Base-by-base conservation (phyloP, 2,329 filamentous ascomycete genomes). In the Neocatenulostroma microsporum region DNA sequence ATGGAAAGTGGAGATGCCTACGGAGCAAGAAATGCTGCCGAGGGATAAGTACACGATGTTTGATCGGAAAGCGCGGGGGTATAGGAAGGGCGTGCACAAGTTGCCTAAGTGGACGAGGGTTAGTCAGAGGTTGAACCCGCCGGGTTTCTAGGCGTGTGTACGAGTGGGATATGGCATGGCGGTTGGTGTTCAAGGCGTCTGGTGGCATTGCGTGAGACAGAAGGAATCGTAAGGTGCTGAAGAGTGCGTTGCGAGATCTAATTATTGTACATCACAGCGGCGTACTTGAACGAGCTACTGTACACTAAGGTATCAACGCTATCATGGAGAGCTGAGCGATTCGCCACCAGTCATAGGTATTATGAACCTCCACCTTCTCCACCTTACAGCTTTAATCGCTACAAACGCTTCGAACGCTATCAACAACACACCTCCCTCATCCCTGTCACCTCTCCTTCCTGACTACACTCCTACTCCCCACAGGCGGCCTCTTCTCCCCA, bases 41-140 rank as follows among this genome's bases (percentile, higher is more conserved):
- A 82, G 78, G 64, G 91, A 98, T 68, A 98, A 98, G 68, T 98
- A 98, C 68, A 94, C 86, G 19, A 82, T 98, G 56, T 98, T 96
- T 64, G 89, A 94, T 64, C 80, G 88, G 53, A 95, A 96, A 66
- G 87, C 84, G 62, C 94, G 88, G 78, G 80, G 77, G 54, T 98
- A 96, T 63, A 74, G 91, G 60, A 98, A 98, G 77, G 85, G 87
- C 38, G 88, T 98, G 62, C 89, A 96, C 67, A 96, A 67, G 45
- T 42, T 67, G 47, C 64, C 64, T 5, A 67, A 96, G 68, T 96
- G 89, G 89, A 96, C 89, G 51, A 82, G 88, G 66, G 82, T 96
- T 45, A 94, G 85, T 48, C 89, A 96, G 64, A 73, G 89, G 65
- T 60, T 95, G 61, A 96, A 96, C 64, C 89, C 89, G 40, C 88